Percentiles rank a stretch among this genome's conserved stretches.
Evolutionary conservation across 192 early-diverging fungal genomes (phyloP).

Genomic region (Gonapodya sp.): DNA sequence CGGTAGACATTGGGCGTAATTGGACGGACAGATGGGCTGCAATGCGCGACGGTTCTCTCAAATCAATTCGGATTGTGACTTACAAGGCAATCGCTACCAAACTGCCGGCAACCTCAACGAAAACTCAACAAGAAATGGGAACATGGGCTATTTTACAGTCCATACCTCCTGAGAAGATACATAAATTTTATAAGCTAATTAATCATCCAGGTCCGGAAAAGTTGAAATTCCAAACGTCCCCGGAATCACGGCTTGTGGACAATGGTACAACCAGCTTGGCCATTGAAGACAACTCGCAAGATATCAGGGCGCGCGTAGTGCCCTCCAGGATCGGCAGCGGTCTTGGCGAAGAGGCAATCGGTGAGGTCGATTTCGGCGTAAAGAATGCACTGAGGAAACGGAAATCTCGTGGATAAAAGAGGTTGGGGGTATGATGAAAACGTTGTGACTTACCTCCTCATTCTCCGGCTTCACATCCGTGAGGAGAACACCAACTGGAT

Average conservation of each 20-base stretch:
- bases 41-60: neutral
- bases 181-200: too few relatives aligned
- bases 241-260: too few relatives aligned
- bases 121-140: too few relatives aligned
- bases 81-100: neutral
- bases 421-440: neutral
- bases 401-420: neutral
- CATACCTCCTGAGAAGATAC: too few relatives aligned
- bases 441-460: neutral
- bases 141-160: too few relatives aligned
- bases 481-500: neutral
- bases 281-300: neutral
- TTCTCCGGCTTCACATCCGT: neutral
- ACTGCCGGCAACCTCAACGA: too few relatives aligned
- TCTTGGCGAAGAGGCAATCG: neutral
- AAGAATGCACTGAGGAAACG: neutral
- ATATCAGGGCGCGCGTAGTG: slow-evolving; percentile 8
- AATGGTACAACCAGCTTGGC: too few relatives aligned
- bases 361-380: slow-evolving; percentile 7
- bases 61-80: neutral
- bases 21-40: neutral
- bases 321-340: slow-evolving; percentile 1
- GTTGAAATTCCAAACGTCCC: too few relatives aligned
- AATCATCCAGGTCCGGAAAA: too few relatives aligned
- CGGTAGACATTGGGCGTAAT: neutral